These are phyloP conservation scores for Dryadomyces quercivorus DNA, from an alignment of 2,329 filamentous ascomycete species.

Conservation along the genomic window DNA sequence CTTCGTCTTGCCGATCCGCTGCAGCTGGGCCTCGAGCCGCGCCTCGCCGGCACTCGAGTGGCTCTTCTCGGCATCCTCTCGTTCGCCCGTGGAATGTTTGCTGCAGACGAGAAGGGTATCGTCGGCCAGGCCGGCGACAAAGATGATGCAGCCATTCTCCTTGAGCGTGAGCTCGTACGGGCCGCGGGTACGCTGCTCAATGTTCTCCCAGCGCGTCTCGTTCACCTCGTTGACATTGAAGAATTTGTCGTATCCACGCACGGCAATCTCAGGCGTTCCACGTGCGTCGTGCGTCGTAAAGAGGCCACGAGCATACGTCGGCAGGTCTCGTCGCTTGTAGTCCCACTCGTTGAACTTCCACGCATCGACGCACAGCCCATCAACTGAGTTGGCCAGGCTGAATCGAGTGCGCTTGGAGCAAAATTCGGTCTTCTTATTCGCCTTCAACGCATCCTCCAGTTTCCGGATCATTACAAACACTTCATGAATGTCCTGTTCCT, in stretches of 20 bases:
- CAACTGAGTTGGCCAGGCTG: constrained; percentile 46
- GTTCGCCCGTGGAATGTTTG: constrained; percentile 86
- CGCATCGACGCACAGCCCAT: constrained; percentile 63
- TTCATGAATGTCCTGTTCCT: constrained; percentile 56
- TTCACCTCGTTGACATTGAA: constrained; percentile 83
- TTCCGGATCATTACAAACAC: constrained; percentile 52
- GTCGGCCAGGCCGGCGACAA: constrained; percentile 83
- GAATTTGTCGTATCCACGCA: constrained; percentile 96
- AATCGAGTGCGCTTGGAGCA: constrained; percentile 75
- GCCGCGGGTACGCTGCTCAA: constrained; percentile 62
- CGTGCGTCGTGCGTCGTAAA: constrained; percentile 65
- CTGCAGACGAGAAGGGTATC: constrained; percentile 90
- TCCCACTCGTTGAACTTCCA: constrained; percentile 95
- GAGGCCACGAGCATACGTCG: constrained; percentile 84
- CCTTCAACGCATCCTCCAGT: constrained; percentile 46
- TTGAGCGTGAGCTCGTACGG: constrained; percentile 95
- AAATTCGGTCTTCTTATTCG: constrained; percentile 47
- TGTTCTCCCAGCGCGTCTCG: constrained; percentile 72
- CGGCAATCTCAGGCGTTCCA: constrained; percentile 63
- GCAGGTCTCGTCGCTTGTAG: constrained; percentile 77
- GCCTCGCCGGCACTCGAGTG: constrained; percentile 75
- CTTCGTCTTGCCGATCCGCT: constrained; percentile 63
- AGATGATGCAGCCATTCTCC: constrained; percentile 99
- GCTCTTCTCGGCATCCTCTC: constrained; percentile 59
- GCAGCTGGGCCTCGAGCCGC: constrained; percentile 72